Evolutionary conservation across 768 basidiomycete species (phyloP), one percentile per base, ranked within the genome.

Genomic region (Pisolithus albus): DNA sequence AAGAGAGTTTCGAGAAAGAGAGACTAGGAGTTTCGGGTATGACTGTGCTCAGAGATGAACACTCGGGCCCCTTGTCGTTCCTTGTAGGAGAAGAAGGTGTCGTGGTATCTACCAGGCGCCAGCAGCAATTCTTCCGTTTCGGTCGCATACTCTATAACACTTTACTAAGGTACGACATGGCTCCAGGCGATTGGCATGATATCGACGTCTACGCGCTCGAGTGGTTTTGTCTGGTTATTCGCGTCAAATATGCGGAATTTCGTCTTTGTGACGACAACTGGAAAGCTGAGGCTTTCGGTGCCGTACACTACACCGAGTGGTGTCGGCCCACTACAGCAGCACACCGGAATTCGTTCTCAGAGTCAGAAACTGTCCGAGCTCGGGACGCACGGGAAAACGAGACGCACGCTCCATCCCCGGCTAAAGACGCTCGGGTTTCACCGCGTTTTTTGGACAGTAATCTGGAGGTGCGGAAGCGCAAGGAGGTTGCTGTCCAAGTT

Each of bases 171-270:
- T 51, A 46, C n/a, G 50, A 42, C 24, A 51, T 51, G 50, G 50
- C 50, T 16, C 50, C 50, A n/a, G 44, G 21, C 5, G n/a, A 24
- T 19, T 51, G 50, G 50, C 44, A 46, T 23, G 45, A 46, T 21
- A 32, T 51, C 37, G 50, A 51, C 16, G 34, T 51, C 45, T 51
- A 51, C 37, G 50, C 50, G 15, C 50, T 51, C 24, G 50, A 51
- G 19, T 51, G 50, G 50, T 51, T 51, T 16, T 51, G 50, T 45
- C 28, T 51, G 26, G 44, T 45, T 18, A 51, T 51, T 18, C 43
- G 45, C 6, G 37, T 51, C 24, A 40, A 36, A 40, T 51, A 30
- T 18, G 4, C 21, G 11, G 50, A 51, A 23, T 51, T 51, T 39
- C 50, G 50, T 30, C 26, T 51, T 6, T 51, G 50, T 15, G 45